Conservation (phyloP, 768 basidiomycete genomes). For the Collybia sp. region DNA sequence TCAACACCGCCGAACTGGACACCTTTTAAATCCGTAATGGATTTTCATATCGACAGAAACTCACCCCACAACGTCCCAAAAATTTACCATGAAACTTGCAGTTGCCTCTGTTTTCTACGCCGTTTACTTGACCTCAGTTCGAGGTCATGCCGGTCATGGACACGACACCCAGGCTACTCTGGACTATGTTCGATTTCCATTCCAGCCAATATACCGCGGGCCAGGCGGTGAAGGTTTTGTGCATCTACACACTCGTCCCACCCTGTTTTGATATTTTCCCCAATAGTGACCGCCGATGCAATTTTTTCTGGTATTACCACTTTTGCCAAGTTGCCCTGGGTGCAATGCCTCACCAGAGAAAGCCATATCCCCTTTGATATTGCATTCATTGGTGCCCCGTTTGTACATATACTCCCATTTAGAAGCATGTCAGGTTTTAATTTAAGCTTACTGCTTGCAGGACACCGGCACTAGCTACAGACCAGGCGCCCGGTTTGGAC, state of each 20-base stretch:
- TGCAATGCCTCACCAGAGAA: conserved; percentile 68
- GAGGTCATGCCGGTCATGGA: conserved; percentile 34
- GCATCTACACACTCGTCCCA: no score
- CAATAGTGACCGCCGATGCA: conserved; percentile 67
- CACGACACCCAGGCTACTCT: conserved; percentile 57
- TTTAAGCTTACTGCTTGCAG: conserved; percentile 20
- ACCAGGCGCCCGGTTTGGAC: conserved; percentile 83
- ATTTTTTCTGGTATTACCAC: conserved; percentile 81
- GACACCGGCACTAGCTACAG: conserved; percentile 76
- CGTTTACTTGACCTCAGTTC: conserved; percentile 20
- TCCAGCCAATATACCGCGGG: conserved; percentile 51
- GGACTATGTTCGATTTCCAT: conserved; percentile 64
- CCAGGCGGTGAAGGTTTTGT: conserved; percentile 46
- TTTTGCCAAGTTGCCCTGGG: conserved; percentile 86
- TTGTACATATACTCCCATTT: conserved; percentile 37
- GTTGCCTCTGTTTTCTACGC: conserved; percentile 15
- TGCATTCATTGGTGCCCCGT: conserved; percentile 77
- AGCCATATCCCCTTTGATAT: conserved; percentile 63
- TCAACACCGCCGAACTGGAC: no score
- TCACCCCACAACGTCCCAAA: no score
- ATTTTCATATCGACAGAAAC: no score
- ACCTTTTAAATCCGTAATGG: no score
- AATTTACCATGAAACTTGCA: neutral
- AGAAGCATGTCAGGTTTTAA: neutral
- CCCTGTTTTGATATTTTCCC: neutral